Evolutionary conservation across 192 early-diverging fungal species (phyloP).

Genomic region (Backusella mclennaniae): DNA sequence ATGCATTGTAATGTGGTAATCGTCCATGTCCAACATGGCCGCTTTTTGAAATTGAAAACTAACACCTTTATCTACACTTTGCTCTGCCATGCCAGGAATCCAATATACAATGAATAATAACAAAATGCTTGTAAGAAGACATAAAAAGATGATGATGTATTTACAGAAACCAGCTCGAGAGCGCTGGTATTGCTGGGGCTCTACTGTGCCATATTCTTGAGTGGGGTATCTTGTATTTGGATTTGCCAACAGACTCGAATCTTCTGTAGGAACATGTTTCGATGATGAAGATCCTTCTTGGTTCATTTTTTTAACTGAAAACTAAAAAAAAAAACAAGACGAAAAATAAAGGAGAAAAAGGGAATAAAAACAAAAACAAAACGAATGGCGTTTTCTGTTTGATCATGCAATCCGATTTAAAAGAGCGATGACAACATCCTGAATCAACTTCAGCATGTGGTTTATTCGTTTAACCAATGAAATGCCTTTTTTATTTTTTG

Average conservation of each 20-base stretch:
- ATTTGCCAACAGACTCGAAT: neutral
- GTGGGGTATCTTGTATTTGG: neutral
- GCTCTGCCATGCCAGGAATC: constrained; percentile 5
- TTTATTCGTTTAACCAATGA: neutral
- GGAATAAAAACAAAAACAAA: neutral
- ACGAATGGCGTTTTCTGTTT: neutral
- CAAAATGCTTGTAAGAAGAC: neutral
- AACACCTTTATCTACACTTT: constrained; percentile 12
- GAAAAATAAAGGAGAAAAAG: neutral
- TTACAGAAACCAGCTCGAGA: neutral
- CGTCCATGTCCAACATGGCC: constrained; percentile 9
- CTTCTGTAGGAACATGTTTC: neutral
- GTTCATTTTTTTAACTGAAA: neutral
- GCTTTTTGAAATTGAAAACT: constrained; percentile 17
- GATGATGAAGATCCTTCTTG: neutral
- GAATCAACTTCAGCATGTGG: neutral
- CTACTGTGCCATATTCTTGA: neutral
- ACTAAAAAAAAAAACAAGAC: neutral
- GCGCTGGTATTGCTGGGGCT: neutral
- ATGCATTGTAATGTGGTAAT: constrained; percentile 20
- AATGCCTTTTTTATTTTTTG: neutral
- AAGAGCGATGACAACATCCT: neutral
- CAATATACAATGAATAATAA: neutral
- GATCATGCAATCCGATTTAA: neutral
- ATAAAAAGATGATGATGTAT: neutral